These are phyloP conservation scores for Medicago truncatula DNA, from an alignment of 306 rosid species.

Conservation along the genomic window DNA sequence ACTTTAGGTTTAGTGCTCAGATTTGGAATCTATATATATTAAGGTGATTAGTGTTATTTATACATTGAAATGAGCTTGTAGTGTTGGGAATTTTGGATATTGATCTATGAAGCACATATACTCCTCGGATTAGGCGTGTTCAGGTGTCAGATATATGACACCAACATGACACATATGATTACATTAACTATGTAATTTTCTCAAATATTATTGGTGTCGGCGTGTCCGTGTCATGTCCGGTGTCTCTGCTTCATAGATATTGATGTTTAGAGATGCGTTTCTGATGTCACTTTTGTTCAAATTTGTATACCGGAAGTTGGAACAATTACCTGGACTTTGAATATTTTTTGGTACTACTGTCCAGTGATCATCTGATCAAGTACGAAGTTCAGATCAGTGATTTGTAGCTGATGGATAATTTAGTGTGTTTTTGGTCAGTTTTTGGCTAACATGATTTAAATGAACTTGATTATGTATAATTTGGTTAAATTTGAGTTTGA, in stretches of 20 bases:
- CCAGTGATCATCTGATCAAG: not conserved
- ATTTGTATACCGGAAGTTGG: not conserved
- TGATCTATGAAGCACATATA: too few relatives aligned
- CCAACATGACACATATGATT: too few relatives aligned
- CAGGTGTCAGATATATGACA: too few relatives aligned
- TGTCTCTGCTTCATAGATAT: not conserved
- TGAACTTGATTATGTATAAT: not conserved
- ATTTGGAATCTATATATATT: conserved; percentile 31
- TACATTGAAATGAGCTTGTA: not conserved
- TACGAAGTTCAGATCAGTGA: conserved; percentile 1
- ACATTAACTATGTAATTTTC: too few relatives aligned
- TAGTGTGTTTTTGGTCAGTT: not conserved
- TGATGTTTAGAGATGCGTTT: not conserved
- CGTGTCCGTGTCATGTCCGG: too few relatives aligned
- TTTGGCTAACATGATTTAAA: not conserved
- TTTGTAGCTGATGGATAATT: conserved; percentile 5
- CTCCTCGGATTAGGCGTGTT: too few relatives aligned
- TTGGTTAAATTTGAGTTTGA: not conserved
- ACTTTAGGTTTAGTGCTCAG: not conserved
- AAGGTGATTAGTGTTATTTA: not conserved
- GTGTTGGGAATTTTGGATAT: not conserved
- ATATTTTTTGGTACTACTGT: not conserved
- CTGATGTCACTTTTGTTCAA: conserved; percentile 24
- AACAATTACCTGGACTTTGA: not conserved
- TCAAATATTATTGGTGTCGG: too few relatives aligned